Evolutionary conservation across 192 early-diverging fungal species (phyloP).

Genomic region (Backusella mclennaniae): DNA sequence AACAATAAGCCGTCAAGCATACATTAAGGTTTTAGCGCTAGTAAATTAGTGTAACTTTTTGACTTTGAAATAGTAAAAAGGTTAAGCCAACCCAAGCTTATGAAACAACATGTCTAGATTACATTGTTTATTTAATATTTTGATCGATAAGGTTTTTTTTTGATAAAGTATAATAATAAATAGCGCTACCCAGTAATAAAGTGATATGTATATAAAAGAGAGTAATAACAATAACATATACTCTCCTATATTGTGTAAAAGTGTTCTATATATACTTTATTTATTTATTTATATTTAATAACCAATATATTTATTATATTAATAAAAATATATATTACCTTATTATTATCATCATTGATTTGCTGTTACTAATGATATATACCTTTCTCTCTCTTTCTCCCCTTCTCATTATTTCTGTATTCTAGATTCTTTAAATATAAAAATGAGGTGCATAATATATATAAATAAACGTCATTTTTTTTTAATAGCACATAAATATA

Average conservation of each 20-base stretch:
- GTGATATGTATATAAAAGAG: background rate
- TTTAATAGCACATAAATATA: background rate
- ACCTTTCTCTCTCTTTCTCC: too few relatives aligned
- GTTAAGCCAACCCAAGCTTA: background rate
- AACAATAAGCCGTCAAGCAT: background rate
- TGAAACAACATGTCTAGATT: background rate
- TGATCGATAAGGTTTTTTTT: background rate
- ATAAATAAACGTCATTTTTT: background rate
- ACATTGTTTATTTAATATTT: background rate
- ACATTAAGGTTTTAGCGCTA: background rate
- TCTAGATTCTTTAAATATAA: background rate
- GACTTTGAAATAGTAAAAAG: background rate
- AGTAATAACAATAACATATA: background rate
- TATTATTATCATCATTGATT: background rate
- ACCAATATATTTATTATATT: background rate
- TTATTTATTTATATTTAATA: background rate
- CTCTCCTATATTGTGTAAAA: background rate
- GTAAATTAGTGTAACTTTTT: background rate
- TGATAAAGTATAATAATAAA: too few relatives aligned
- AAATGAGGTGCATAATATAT: background rate
- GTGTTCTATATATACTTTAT: background rate
- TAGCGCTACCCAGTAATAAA: too few relatives aligned
- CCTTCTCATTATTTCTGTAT: background rate
- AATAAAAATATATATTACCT: background rate
- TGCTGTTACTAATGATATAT: background rate